These are phyloP conservation scores for Pyrenochaeta sp. DNA, from an alignment of 2,329 filamentous ascomycete species.

Conservation along the genomic window DNA sequence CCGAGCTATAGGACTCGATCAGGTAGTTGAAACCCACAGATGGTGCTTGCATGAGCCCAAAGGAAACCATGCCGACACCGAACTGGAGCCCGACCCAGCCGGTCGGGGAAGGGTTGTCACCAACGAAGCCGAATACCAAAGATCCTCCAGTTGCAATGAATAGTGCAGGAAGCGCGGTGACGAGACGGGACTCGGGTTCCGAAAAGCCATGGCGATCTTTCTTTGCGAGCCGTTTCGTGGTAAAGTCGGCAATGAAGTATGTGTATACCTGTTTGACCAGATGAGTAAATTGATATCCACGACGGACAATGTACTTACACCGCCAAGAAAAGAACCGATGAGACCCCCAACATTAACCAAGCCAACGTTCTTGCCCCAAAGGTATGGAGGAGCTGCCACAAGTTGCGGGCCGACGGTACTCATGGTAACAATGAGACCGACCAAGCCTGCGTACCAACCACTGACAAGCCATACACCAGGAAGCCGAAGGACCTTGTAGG, in stretches of 20 bases:
- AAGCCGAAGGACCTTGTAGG: conserved; percentile 47
- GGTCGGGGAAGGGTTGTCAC: conserved; percentile 43
- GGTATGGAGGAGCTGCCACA: conserved; percentile 49
- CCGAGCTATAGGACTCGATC: conserved; percentile 58
- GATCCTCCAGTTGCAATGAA: conserved; percentile 49
- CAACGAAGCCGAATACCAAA: conserved; percentile 51
- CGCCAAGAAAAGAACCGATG: conserved; percentile 47
- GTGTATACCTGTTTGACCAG: conserved; percentile 32
- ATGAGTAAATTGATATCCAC: not conserved
- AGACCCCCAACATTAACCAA: conserved; percentile 50
- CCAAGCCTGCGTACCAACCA: conserved; percentile 52
- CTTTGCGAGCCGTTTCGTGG: conserved; percentile 46
- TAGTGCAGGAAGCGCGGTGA: conserved; percentile 49
- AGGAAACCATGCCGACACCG: conserved; percentile 50
- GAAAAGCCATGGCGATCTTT: conserved; percentile 46
- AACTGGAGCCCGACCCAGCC: conserved; percentile 52
- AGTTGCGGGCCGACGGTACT: conserved; percentile 49
- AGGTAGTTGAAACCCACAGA: conserved; percentile 56
- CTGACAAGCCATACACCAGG: conserved; percentile 54
- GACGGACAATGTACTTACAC: conserved; percentile 12
- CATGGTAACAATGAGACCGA: conserved; percentile 51
- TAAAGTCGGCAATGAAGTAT: conserved; percentile 48
- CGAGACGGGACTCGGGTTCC: conserved; percentile 51
- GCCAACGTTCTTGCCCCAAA: conserved; percentile 51
- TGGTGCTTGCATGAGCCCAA: conserved; percentile 52